Evolutionary conservation across 495 filamentous ascomycete species (phyloP), one percentile per base, ranked within the genome.

Genomic region (Cercophora sp.): DNA sequence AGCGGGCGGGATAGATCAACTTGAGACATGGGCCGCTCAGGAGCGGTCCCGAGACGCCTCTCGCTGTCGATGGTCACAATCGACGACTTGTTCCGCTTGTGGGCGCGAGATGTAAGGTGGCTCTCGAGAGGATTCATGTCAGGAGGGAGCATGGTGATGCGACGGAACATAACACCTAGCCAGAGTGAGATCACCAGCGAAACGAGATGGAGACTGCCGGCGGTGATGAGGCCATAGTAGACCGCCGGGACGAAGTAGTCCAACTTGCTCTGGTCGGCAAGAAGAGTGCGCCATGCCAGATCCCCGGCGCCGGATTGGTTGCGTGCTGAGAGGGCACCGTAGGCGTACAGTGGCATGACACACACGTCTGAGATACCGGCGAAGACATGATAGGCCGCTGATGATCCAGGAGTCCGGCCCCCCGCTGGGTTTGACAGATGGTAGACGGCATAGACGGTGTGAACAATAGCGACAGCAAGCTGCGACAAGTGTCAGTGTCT

Each of bases 91-190:
- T 85, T 90, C 54, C 84, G 78, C 71, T 88, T 91, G 83, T 83
- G 77, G 42, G 59, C 61, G 34, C 89, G 84, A 9, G 88, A 84
- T 4, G 91, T 96, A 31, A 95, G 69, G 58, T 93, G 86, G 57
- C 87, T 83, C 60, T 96, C 91, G 6, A 96, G 70, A 6, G 91
- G 91, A 57, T 96, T 96, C 85, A 94, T 87, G 58, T 96, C 91
- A 0, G 91, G 91, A 1, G 91, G 91, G 48, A 96, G 77, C 11
- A 73, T 73, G 20, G 83, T 72, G 57, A 96, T 96, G 57, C 88
- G 82, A 8, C 83, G 81, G 82, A 95, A 95, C 54, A 87, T 78
- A 43, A 88, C 59, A 1, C 79, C 79, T 5, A 96, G 74, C 58
- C 82, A 94, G 18, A 87, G 63, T 1, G 85, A 87, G 23, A 94